Base-by-base conservation (phyloP, 345 rosid genomes). In the Gossypium longicalyx region DNA sequence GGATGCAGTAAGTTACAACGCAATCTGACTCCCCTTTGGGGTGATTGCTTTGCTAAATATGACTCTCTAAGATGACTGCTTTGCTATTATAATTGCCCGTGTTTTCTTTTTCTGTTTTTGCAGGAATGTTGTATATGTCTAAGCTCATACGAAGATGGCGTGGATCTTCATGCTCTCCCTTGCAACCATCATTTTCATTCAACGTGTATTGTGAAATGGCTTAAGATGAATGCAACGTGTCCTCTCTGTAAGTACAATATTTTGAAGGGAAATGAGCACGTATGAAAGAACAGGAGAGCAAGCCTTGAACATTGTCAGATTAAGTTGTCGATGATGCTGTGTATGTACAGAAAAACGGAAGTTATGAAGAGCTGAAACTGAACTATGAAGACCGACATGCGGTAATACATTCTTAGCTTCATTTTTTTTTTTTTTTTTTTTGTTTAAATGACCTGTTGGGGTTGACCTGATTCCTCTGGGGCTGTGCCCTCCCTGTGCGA, bases 221-320 rank as follows among this genome's bases (percentile, higher is more conserved):
- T 96, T 8, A 96, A 91, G 87, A 96, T 96, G 98, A 93, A 93
- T 68, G 99, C 99, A 3, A 96, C 99, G 29, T 93, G 99, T 76
- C 99, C 98, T 27, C 90, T 96, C 72, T 96, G 99, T 88, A 96
- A 96, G 83, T 93, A 81, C 86, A 85, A 91, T 77, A 96, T 96
- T 68, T 89, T 96, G 83, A 91, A 96, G 87, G 93, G 97, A 76
- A 89, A 65, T 51, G 97, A 96, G 27, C 87, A 85, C 61, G 89
- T 83, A 66, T 88, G 83, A 87, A 62, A 59, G 64, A 25, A 25
- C 1, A 11, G 38, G 38, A 44, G 70, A 45, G 48, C 63, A 53
- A 57, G 9, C 51, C 54, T 9, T 29, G 22, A 9, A n/a, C 25
- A 20, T 25, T 44, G 38, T 54, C 23, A 9, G 59, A 54, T 19